Evolutionary conservation across 257 asterid genomes (phyloP), one percentile per base, ranked within the genome.

Genomic region (Capsicum chinense): DNA sequence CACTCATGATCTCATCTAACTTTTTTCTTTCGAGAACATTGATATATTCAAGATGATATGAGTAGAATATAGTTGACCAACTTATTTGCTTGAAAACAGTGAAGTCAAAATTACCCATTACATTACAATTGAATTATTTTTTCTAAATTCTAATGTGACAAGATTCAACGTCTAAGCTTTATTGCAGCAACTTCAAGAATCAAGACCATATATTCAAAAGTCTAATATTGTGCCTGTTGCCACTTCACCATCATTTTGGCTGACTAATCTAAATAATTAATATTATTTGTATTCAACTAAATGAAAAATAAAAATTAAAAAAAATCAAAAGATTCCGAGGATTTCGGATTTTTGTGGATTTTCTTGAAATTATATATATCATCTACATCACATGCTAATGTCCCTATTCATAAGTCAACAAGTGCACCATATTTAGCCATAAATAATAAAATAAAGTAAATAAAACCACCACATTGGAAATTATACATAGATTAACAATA

Each of bases 31-130:
- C 48, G 81, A 76, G 81, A 54, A 76, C 48, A 76, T 52, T 52
- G 81, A 26, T 76, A 76, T 52, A 76, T 76, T 76, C 81, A 74
- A 52, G 62, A 50, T 39, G 13, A 74, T 50, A 74, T 21, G 47
- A 76, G 60, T 73, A 73, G 21, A 76, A 76, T 76, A 76, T 52
- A 52, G 63, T 26, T 76, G 48, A 76, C 63, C 63, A 76, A 76
- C 48, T 7, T 76, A 21, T 76, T 76, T 7, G 8, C 62, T 76
- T 14, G 81, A 76, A 13, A 26, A 2, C 3, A 26, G 81, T 76
- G 59, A 76, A 76, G 81, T 76, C 81, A 76, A 76, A 76, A 26
- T 76, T 76, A 52, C 81, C n/a, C 48, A 74, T 74, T 74, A 74
- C 11, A 48, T 48, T 48, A 11, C 2, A 68, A 39, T 68, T 67